phyloP scores from a whole-genome alignment of 352 stramenopile genomes.

The Pythium inflatum region DNA sequence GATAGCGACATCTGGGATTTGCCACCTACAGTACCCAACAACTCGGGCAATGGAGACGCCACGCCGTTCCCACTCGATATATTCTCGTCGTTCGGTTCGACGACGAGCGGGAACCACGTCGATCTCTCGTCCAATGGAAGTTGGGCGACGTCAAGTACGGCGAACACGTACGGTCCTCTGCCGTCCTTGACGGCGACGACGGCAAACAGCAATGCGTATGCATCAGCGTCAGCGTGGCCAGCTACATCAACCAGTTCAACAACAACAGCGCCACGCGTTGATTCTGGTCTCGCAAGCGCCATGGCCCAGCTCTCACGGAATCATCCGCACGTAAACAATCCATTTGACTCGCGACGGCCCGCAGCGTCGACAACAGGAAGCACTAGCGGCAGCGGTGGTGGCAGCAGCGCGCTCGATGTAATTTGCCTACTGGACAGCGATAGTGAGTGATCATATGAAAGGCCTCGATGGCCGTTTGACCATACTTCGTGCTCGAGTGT shows the following conservation, averaged over 20 bases:
- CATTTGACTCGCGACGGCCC: constrained; percentile 47
- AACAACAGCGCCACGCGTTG: constrained; percentile 21
- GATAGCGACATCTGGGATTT: constrained; percentile 65
- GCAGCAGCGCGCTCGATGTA: constrained; percentile 52
- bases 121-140: constrained; percentile 11
- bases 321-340: constrained; percentile 57
- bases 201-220: background rate
- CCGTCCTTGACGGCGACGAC: background rate
- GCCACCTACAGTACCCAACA: constrained; percentile 15
- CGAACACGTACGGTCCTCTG: background rate
- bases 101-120: constrained; percentile 3
- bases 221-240: background rate
- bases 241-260: background rate
- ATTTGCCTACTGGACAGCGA: constrained; percentile 83
- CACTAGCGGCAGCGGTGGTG: background rate
- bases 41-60: background rate
- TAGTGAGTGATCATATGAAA: constrained; percentile 53
- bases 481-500: too few relatives aligned
- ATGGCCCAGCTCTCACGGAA: constrained; percentile 69
- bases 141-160: constrained; percentile 2
- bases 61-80: constrained; percentile 63
- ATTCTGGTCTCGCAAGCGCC: constrained; percentile 56
- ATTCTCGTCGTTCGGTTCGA: constrained; percentile 16
- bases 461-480: constrained; percentile 3
- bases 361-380: constrained; percentile 12